These are phyloP conservation scores for Mucor circinelloides DNA, from an alignment of 371 early-diverging fungal species.

Conservation along the genomic window DNA sequence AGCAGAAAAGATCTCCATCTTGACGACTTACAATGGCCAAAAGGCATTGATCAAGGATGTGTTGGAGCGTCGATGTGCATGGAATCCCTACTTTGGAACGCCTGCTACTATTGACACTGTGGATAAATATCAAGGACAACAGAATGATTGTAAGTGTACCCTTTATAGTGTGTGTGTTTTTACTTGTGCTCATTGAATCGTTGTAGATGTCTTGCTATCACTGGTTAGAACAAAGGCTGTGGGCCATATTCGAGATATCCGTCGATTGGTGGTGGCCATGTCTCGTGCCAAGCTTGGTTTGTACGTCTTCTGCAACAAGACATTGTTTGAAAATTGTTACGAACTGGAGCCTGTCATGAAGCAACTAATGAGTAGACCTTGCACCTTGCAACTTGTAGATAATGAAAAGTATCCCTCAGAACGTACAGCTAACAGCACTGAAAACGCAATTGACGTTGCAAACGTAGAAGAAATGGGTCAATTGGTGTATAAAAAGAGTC, in stretches of 20 bases:
- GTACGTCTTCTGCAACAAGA: slow-evolving; percentile 82
- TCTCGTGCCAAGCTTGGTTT: slow-evolving; percentile 93
- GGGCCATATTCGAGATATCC: slow-evolving; percentile 90
- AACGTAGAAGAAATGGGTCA: slow-evolving; percentile 65
- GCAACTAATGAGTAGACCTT: slow-evolving; percentile 51
- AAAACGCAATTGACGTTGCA: slow-evolving; percentile 44
- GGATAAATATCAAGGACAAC: slow-evolving; percentile 95
- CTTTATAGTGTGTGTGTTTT: background rate
- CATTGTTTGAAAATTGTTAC: slow-evolving; percentile 75
- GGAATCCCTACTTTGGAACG: slow-evolving; percentile 77
- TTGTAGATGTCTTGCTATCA: slow-evolving; percentile 86
- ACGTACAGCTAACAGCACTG: slow-evolving; percentile 31
- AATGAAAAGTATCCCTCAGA: slow-evolving; percentile 61
- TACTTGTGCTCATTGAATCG: background rate
- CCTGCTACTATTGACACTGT: slow-evolving; percentile 85
- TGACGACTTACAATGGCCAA: slow-evolving; percentile 97
- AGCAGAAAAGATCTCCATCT: slow-evolving; percentile 80
- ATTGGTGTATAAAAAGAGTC: slow-evolving; percentile 73
- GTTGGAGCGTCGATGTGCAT: slow-evolving; percentile 77
- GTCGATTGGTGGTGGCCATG: slow-evolving; percentile 88
- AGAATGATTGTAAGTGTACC: slow-evolving; percentile 77
- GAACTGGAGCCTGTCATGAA: slow-evolving; percentile 75
- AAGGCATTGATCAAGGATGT: slow-evolving; percentile 90
- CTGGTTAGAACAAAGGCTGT: slow-evolving; percentile 89
- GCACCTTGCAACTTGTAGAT: slow-evolving; percentile 57